Percentiles rank a stretch among this genome's conserved stretches.
Evolutionary conservation across 169 alveolate genomes (phyloP).

Genomic region (Ichthyophthirius multifiliis): DNA sequence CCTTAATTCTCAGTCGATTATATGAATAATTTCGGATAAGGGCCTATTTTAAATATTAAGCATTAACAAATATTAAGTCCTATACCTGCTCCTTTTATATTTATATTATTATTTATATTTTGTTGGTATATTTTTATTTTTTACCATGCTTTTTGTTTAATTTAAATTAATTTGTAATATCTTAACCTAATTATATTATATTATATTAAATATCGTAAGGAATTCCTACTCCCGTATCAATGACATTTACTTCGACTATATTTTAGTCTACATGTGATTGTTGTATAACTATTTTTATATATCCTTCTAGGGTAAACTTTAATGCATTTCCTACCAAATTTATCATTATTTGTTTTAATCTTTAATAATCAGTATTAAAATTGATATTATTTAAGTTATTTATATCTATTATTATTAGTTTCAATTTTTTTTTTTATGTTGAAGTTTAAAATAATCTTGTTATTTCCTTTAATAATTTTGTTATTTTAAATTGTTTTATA

Average conservation of each 20-base stretch:
- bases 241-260: too few relatives aligned
- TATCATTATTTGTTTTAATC: slow-evolving; percentile 20
- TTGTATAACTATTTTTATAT: not conserved
- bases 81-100: slow-evolving; percentile 5
- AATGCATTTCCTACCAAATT: slow-evolving; percentile 37
- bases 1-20: not conserved
- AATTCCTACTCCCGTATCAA: too few relatives aligned
- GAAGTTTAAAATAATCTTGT: not conserved
- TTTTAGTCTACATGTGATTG: too few relatives aligned
- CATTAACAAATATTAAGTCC: slow-evolving; percentile 8
- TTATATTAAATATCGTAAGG: too few relatives aligned
- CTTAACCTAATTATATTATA: too few relatives aligned
- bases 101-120: not conserved
- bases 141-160: too few relatives aligned
- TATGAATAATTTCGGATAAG: not conserved
- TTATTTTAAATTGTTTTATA: not conserved
- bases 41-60: slow-evolving; percentile 14
- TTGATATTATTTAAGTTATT: too few relatives aligned
- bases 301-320: slow-evolving; percentile 29
- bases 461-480: not conserved
- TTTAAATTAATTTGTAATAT: too few relatives aligned
- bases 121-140: too few relatives aligned
- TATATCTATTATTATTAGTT: not conserved
- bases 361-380: slow-evolving; percentile 16
- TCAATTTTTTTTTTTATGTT: not conserved